Evolutionary conservation across 352 stramenopile species (phyloP).

Genomic region (Blastocystis hominis): DNA sequence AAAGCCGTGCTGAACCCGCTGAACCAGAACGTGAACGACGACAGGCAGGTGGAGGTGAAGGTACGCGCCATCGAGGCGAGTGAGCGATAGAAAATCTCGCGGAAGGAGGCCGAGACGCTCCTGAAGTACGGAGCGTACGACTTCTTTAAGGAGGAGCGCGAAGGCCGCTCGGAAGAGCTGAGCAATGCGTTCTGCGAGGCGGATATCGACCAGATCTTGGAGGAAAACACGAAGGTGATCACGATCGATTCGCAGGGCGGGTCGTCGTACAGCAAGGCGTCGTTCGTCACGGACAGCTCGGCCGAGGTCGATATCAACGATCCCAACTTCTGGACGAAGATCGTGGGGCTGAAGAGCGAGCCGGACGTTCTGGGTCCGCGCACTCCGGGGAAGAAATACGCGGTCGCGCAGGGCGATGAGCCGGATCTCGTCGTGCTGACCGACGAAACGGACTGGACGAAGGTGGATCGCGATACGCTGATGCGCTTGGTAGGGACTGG

Average conservation of each 20-base stretch:
- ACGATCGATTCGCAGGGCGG: slow-evolving; percentile 54
- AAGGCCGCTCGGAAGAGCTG: slow-evolving; percentile 74
- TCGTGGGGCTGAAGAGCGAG: slow-evolving; percentile 73
- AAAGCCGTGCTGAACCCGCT: slow-evolving; percentile 71
- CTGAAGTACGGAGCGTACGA: slow-evolving; percentile 84
- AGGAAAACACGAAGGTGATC: slow-evolving; percentile 62
- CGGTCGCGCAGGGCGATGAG: slow-evolving; percentile 60
- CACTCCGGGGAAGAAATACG: neutral
- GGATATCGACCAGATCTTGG: slow-evolving; percentile 94
- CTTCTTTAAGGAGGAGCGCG: slow-evolving; percentile 81
- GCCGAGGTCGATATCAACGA: slow-evolving; percentile 80
- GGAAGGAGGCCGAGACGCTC: slow-evolving; percentile 80
- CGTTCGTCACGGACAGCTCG: slow-evolving; percentile 76
- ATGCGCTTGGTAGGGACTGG: neutral
- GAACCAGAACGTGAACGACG: slow-evolving; percentile 60
- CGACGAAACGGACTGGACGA: slow-evolving; percentile 60
- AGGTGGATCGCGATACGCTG: slow-evolving; percentile 27
- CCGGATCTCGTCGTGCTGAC: slow-evolving; percentile 60
- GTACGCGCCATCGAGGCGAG: neutral
- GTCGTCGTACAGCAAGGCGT: slow-evolving; percentile 81
- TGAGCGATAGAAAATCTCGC: slow-evolving; percentile 66
- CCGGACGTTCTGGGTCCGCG: slow-evolving; percentile 64
- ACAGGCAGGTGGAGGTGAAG: slow-evolving; percentile 63
- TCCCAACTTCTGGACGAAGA: slow-evolving; percentile 84
- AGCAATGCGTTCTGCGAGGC: slow-evolving; percentile 89